A percentile compares a stretch with the other conserved stretches of the same genome.
phyloP scores from a whole-genome alignment of 371 early-diverging fungal genomes.

The Cladochytrium tenue region DNA sequence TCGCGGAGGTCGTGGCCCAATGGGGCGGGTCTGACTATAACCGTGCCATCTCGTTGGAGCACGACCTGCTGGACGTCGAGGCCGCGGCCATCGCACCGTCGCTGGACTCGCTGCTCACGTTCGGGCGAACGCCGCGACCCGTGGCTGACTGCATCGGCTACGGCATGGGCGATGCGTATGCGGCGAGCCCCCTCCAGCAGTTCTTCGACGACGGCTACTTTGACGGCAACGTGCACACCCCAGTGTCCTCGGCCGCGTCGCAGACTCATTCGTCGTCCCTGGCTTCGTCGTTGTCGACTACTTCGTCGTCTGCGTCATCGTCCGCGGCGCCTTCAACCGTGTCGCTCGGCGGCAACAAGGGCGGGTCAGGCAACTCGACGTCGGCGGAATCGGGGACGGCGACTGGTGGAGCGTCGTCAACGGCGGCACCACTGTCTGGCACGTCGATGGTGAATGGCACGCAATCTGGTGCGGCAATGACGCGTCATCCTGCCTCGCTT shows the following conservation, averaged over 20 bases:
- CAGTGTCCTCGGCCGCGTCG: background rate
- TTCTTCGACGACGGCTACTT: background rate
- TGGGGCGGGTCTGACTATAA: background rate
- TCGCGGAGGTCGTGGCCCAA: background rate
- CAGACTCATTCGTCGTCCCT: background rate
- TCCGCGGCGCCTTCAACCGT: background rate
- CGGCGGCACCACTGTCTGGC: too few species aligned
- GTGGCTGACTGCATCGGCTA: conserved; percentile 2
- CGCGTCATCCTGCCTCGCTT: too few species aligned
- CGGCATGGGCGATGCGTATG: background rate
- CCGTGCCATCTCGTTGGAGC: conserved; percentile 13
- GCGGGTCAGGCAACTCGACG: too few species aligned
- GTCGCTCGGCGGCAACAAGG: too few species aligned
- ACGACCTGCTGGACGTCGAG: conserved; percentile 6
- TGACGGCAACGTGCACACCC: background rate
- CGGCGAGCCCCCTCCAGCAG: background rate
- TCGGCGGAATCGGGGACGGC: too few species aligned
- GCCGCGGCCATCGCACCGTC: background rate
- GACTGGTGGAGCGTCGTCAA: too few species aligned
- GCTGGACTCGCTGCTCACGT: conserved; percentile 2
- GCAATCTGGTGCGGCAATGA: too few species aligned
- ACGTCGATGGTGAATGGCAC: too few species aligned
- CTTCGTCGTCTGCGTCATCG: background rate
- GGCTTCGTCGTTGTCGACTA: background rate
- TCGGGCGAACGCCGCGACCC: background rate